Evolutionary conservation across 371 early-diverging fungal genomes (phyloP).

Genomic region (Haplosporangium sp.): DNA sequence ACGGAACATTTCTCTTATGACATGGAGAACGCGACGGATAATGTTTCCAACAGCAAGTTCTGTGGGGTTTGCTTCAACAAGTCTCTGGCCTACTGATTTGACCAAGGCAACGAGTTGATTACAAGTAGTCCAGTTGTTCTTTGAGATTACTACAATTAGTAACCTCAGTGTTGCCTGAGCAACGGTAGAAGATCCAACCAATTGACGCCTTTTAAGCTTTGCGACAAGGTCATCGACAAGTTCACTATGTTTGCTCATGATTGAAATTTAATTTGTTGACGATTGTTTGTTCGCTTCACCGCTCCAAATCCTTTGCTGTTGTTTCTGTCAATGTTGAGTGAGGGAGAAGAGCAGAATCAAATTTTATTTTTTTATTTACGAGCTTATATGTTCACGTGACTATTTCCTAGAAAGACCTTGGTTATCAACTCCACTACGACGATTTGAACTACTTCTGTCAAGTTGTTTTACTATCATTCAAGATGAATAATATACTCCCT

Average conservation of each 20-base stretch:
- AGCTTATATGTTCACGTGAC: not conserved
- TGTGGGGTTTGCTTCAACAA: conserved; percentile 87
- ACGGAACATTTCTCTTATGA: conserved; percentile 81
- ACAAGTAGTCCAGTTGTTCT: conserved; percentile 79
- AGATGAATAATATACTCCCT: too few relatives aligned
- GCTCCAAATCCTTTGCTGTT: not conserved
- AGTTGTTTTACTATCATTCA: too few relatives aligned
- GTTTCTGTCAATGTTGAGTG: conserved; percentile 1
- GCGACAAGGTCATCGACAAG: conserved; percentile 56
- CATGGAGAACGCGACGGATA: conserved; percentile 82
- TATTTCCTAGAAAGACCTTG: too few relatives aligned
- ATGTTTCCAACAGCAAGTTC: conserved; percentile 93
- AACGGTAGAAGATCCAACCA: conserved; percentile 80
- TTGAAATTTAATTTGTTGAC: not conserved
- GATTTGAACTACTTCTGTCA: too few relatives aligned
- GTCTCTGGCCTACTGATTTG: conserved; percentile 73
- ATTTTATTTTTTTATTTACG: not conserved
- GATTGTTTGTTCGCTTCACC: not conserved
- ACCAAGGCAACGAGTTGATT: conserved; percentile 71
- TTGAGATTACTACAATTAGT: conserved; percentile 82
- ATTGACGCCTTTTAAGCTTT: conserved; percentile 68
- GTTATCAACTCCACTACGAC: too few relatives aligned
- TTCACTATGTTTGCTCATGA: conserved; percentile 33
- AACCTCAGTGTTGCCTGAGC: conserved; percentile 86
- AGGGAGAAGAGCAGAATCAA: not conserved